Base-by-base conservation (phyloP, 257 asterid genomes). In the Rauvolfia tetraphylla region DNA sequence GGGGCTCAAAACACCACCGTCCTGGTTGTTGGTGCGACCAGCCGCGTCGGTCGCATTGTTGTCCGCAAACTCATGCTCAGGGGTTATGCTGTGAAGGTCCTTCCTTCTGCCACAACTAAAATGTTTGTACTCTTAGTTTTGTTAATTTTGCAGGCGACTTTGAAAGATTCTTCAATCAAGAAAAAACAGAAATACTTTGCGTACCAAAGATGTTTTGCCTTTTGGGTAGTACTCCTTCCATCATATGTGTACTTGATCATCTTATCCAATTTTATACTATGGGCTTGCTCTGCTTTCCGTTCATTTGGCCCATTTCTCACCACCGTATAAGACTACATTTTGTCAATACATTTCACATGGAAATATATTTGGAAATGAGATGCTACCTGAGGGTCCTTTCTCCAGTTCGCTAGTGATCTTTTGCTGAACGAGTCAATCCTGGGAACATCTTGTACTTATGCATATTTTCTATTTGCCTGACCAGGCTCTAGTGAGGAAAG, bases 1-100 rank as follows among this genome's bases (percentile, higher is more conserved):
- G 98, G 96, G 23, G 99, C 99, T 41, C 99, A 95, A 90, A 95
- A 92, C 82, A 92, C 99, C 75, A 90, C 90, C 77, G 97, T 95
- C 79, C 94, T 95, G 18, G 97, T 95, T 25, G 97, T 95, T 33
- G 98, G 98, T 58, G 98, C 97, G 68, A 92, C 98, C 84, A 92
- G 98, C 81, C 97, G 98, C 76, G 96, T 95, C 7, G 99, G 99
- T 75, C 90, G 99, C 75, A 85, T 95, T 67, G 95, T 95, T 2
- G 93, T 95, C 63, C 86, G 99, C 13, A 95, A 95, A 83, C 98
- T 95, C 77, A 92, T 95, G 98, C 95, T 95, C 41, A 91, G 99
- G 77, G 99, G 99, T 15, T 95, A 95, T 85, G 80, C 93, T 51
- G 99, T 95, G 68, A 92, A 95, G 98, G 98, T 93, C 73, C 49